A percentile compares a stretch with the other conserved stretches of the same genome.
phyloP scores from a whole-genome alignment of 2,329 filamentous ascomycete species.

The Pseudogymnoascus sp. region DNA sequence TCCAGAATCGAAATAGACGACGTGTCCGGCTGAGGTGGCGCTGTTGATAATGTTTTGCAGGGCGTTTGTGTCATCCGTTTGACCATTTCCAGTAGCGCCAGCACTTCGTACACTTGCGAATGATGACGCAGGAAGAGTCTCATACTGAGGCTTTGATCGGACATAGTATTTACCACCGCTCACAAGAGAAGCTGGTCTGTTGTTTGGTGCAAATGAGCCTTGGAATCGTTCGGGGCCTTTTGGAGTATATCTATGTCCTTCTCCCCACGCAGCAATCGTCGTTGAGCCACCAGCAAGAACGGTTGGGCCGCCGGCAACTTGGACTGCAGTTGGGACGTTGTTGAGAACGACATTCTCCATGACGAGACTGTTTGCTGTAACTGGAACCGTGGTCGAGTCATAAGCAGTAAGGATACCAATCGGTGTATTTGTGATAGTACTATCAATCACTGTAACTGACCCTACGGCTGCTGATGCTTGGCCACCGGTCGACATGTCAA shows the following conservation, averaged over 20 bases:
- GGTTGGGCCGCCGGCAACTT: conserved; percentile 44
- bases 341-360: conserved; percentile 81
- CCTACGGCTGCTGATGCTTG: conserved; percentile 39
- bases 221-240: conserved; percentile 34
- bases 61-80: conserved; percentile 50
- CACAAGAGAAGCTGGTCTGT: conserved; percentile 36
- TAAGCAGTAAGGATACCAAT: conserved; percentile 44
- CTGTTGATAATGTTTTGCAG: conserved; percentile 48
- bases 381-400: conserved; percentile 42
- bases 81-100: conserved; percentile 44
- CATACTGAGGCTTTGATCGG: conserved; percentile 49
- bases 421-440: conserved; percentile 40
- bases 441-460: conserved; percentile 50
- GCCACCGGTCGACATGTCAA: conserved; percentile 44
- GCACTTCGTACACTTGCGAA: conserved; percentile 40
- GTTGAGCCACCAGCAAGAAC: conserved; percentile 59
- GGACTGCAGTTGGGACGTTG: conserved; percentile 56
- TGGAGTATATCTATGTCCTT: conserved; percentile 64
- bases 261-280: conserved; percentile 62
- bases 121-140: conserved; percentile 28
- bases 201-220: conserved; percentile 36
- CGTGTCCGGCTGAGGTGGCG: conserved; percentile 39
- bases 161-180: conserved; percentile 41
- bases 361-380: conserved; percentile 69
- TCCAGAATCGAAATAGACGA: conserved; percentile 51